phyloP scores from a whole-genome alignment of 2,329 filamentous ascomycete species.

The Arthrobotrys sinensis region DNA sequence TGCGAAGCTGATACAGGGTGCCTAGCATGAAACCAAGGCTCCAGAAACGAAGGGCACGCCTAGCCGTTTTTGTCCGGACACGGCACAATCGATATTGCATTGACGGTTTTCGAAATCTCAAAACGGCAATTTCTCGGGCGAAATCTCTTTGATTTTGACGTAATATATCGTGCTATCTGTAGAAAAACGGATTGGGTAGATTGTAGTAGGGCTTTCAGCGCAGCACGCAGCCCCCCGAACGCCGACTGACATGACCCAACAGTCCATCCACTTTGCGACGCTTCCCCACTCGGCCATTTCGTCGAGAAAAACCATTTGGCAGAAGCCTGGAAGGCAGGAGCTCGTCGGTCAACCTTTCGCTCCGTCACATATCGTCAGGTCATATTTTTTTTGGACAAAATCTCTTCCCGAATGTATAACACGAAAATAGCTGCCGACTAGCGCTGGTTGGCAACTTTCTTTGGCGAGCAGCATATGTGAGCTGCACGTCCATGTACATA shows the following conservation, averaged over 20 bases:
- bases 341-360: conserved; percentile 23
- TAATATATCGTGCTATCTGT: conserved; percentile 30
- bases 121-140: conserved; percentile 20
- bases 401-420: conserved; percentile 14
- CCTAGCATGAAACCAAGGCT: conserved; percentile 36
- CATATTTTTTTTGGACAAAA: conserved; percentile 47
- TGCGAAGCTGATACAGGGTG: conserved; percentile 32
- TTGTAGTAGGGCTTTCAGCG: not conserved
- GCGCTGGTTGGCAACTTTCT: conserved; percentile 16
- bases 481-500: conserved; percentile 36
- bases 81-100: conserved; percentile 44
- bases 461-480: conserved; percentile 25
- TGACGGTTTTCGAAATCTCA: conserved; percentile 1
- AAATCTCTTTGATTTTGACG: conserved; percentile 38
- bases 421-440: conserved; percentile 29
- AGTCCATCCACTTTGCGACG: conserved; percentile 7
- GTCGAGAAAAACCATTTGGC: conserved; percentile 40
- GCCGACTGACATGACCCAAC: conserved; percentile 31
- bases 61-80: conserved; percentile 10
- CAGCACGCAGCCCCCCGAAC: not conserved
- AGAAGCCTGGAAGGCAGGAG: conserved; percentile 19
- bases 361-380: conserved; percentile 10
- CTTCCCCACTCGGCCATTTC: conserved; percentile 50
- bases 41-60: not conserved
- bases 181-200: conserved; percentile 26